These are phyloP conservation scores for Berkeleyomyces basicola DNA, from an alignment of 2,329 filamentous ascomycete species.

Conservation along the genomic window DNA sequence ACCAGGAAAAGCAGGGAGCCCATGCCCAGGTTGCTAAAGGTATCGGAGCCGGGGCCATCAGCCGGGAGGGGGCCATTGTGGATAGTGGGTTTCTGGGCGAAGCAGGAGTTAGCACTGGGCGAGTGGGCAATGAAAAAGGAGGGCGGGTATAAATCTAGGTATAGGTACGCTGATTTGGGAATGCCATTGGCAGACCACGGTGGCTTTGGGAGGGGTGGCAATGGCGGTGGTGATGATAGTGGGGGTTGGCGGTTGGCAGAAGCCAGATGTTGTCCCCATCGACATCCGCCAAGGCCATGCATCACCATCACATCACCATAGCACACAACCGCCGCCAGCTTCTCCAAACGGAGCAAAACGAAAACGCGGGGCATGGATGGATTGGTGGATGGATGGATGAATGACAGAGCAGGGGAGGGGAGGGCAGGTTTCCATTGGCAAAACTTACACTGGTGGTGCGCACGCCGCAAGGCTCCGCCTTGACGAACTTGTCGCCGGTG, in stretches of 20 bases:
- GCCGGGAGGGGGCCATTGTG: conserved; percentile 89
- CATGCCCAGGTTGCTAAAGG: conserved; percentile 72
- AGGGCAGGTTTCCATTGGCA: neutral
- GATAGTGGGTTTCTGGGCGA: conserved; percentile 61
- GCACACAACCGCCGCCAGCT: neutral
- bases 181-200: neutral
- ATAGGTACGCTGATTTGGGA: neutral
- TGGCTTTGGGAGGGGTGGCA: neutral
- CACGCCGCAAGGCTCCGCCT: conserved; percentile 43
- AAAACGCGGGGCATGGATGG: conserved; percentile 1
- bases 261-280: conserved; percentile 3
- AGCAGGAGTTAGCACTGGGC: conserved; percentile 15
- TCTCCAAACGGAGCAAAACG: neutral
- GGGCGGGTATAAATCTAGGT: neutral
- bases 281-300: neutral
- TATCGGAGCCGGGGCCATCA: conserved; percentile 67
- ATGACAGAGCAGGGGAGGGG: conserved; percentile 16
- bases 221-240: neutral
- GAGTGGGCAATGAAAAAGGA: neutral
- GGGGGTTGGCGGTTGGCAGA: neutral
- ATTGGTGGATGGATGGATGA: neutral
- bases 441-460: conserved; percentile 26
- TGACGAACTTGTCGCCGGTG: conserved; percentile 44
- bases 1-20: conserved; percentile 51
- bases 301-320: neutral